A percentile compares a stretch with the other conserved stretches of the same genome.
phyloP scores from a whole-genome alignment of 306 rosid species.

The Acmispon strigosus region DNA sequence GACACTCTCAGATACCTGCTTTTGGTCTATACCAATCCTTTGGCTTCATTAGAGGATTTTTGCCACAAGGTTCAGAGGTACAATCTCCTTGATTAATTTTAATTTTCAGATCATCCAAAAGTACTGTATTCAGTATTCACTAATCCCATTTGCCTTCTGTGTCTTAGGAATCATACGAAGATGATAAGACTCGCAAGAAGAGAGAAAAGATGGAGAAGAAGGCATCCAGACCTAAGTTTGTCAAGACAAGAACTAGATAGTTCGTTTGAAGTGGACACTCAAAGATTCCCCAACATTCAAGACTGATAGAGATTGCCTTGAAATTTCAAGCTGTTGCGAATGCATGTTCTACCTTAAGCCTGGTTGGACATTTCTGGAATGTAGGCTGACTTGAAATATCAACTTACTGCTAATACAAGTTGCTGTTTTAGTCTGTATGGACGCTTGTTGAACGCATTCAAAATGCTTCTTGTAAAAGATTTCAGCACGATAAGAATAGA shows the following conservation, averaged over 20 bases:
- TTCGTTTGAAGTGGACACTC: conserved; percentile 1
- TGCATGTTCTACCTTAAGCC: background rate
- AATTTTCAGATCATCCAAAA: background rate
- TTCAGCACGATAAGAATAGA: too few species aligned
- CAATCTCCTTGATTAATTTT: background rate
- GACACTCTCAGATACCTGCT: conserved; percentile 64
- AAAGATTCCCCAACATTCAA: conserved; percentile 1
- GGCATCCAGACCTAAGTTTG: conserved; percentile 72
- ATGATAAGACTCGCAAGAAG: conserved; percentile 87
- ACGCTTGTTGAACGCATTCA: too few species aligned
- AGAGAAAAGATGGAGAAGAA: conserved; percentile 94
- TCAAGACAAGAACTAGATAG: conserved; percentile 69
- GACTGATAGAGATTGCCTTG: background rate
- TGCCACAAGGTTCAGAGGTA: conserved; percentile 73
- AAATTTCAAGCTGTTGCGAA: background rate
- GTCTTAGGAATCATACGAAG: conserved; percentile 65
- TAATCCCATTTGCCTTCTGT: conserved; percentile 6
- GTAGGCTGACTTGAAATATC: too few species aligned
- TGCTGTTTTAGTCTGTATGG: too few species aligned
- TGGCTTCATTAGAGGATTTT: conserved; percentile 67
- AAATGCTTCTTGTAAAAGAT: too few species aligned
- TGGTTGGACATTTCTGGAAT: too few species aligned
- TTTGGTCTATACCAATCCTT: conserved; percentile 78
- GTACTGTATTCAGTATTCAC: background rate
- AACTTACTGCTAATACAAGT: too few species aligned